phyloP scores from a whole-genome alignment of 495 filamentous ascomycete species.

The Choiromyces venosus region DNA sequence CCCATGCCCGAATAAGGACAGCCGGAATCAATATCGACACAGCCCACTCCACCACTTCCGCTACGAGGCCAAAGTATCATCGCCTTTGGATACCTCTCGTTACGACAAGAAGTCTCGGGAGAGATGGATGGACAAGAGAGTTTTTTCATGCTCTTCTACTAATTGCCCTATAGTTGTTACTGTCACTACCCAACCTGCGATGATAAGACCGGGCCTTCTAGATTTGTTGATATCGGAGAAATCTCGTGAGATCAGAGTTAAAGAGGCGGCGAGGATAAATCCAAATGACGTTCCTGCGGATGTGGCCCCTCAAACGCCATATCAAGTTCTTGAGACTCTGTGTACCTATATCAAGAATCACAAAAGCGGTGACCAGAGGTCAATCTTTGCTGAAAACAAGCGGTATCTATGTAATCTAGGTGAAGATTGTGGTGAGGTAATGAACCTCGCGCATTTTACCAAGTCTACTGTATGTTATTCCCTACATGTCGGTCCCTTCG shows the following conservation, averaged over 20 bases:
- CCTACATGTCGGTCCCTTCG: not conserved
- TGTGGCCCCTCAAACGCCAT: conserved; percentile 3
- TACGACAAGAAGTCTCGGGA: conserved; percentile 10
- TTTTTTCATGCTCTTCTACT: conserved; percentile 32
- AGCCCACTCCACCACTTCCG: conserved; percentile 39
- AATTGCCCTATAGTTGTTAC: conserved; percentile 34
- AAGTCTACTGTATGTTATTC: not conserved
- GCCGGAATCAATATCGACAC: not conserved
- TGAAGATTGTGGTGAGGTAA: conserved; percentile 30
- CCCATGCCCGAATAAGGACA: conserved; percentile 26
- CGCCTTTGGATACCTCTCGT: conserved; percentile 14
- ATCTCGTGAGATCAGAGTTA: conserved; percentile 13
- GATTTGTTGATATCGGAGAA: conserved; percentile 25
- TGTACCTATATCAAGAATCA: conserved; percentile 35
- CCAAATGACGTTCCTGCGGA: conserved; percentile 13
- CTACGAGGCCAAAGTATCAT: conserved; percentile 23
- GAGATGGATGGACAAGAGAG: conserved; percentile 36
- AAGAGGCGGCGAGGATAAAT: conserved; percentile 7
- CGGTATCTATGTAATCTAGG: conserved; percentile 26
- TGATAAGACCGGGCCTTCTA: conserved; percentile 22
- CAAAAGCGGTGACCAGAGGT: conserved; percentile 23
- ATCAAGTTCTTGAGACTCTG: conserved; percentile 21
- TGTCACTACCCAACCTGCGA: conserved; percentile 31
- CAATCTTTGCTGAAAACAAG: conserved; percentile 26
- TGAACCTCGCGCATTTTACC: conserved; percentile 28